Conservation (phyloP, 148 eudicot genomes). For the Rhododendron simsii region DNA sequence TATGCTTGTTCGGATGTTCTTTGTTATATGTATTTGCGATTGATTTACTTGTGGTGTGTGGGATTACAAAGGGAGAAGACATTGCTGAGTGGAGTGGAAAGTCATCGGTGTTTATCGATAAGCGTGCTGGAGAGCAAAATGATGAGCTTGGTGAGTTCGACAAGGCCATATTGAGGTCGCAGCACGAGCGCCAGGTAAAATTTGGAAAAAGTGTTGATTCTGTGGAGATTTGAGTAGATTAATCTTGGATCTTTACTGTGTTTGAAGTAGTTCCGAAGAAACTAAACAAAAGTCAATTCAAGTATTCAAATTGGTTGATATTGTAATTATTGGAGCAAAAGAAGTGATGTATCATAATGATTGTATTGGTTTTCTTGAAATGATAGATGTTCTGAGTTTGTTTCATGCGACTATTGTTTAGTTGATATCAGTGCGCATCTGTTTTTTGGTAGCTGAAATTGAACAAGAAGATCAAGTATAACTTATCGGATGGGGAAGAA, state of each 20-base stretch:
- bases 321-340: not conserved
- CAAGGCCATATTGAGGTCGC: slow-evolving; percentile 84
- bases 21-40: not conserved
- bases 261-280: not conserved
- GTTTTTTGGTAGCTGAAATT: slow-evolving; percentile 45
- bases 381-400: not conserved
- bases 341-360: not conserved
- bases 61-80: slow-evolving; percentile 75
- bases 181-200: slow-evolving; percentile 79
- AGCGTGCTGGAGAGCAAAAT: slow-evolving; percentile 77
- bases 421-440: not conserved
- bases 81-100: slow-evolving; percentile 71
- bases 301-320: not conserved
- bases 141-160: slow-evolving; percentile 78
- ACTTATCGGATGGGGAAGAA: slow-evolving; percentile 39
- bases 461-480: slow-evolving; percentile 55
- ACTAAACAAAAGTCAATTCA: not conserved
- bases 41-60: slow-evolving; percentile 6
- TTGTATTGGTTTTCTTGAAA: not conserved
- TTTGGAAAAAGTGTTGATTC: not conserved
- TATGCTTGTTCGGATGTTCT: not conserved
- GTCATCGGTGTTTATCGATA: slow-evolving; percentile 77
- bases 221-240: not conserved
- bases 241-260: not conserved
- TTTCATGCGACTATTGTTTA: not conserved